Evolutionary conservation across 345 rosid genomes (phyloP).

Genomic region (Kandelia obovata): DNA sequence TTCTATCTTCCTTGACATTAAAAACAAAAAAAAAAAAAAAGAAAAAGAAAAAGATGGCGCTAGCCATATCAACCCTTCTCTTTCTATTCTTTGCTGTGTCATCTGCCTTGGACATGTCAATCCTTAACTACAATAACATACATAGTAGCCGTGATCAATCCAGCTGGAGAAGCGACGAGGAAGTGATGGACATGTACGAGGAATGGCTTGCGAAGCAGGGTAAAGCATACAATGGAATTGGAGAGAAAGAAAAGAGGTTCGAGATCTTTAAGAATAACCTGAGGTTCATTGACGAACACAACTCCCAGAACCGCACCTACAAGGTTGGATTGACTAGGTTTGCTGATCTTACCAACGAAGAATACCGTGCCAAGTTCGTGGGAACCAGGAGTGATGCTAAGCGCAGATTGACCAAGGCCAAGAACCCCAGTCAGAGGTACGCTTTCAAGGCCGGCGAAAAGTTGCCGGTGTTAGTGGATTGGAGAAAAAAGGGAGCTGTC

Average conservation of each 20-base stretch:
- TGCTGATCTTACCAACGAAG: constrained; percentile 23
- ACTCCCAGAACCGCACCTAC: constrained; percentile 19
- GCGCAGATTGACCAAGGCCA: constrained; percentile 13
- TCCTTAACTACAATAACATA: neutral
- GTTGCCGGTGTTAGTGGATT: constrained; percentile 18
- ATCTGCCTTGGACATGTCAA: constrained; percentile 17
- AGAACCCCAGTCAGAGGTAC: constrained; percentile 17
- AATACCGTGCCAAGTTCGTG: constrained; percentile 20
- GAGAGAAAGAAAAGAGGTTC: constrained; percentile 15
- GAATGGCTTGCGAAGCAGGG: constrained; percentile 21
- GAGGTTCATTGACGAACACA: constrained; percentile 24
- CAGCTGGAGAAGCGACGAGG: constrained; percentile 15
- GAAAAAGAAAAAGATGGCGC: neutral
- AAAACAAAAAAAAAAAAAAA: too few species aligned
- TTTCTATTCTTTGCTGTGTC: constrained; percentile 11
- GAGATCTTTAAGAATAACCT: constrained; percentile 22
- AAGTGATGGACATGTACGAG: constrained; percentile 17
- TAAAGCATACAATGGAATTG: constrained; percentile 8
- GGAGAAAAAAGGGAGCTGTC: constrained; percentile 18
- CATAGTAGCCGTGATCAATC: neutral
- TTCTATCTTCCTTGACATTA: neutral
- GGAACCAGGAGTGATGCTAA: constrained; percentile 13
- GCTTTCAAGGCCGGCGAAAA: constrained; percentile 9
- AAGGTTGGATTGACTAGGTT: constrained; percentile 23
- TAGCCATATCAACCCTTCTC: constrained; percentile 8